Conservation (phyloP, 2,329 filamentous ascomycete genomes). For the Sclerotinia sclerotiorum region DNA sequence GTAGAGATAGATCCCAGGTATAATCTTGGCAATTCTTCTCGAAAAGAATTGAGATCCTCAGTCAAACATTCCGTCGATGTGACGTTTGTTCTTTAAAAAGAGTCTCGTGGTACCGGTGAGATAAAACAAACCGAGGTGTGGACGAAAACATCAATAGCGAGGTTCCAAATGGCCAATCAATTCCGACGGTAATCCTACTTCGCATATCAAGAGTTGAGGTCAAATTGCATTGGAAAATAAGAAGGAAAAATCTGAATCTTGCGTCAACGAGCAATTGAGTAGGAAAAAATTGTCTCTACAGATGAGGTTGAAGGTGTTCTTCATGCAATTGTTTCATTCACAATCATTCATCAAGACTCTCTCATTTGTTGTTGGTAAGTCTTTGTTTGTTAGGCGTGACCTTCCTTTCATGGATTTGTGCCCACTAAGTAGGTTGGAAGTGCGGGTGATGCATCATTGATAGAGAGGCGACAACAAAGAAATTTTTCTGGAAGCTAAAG, state of each 20-base stretch:
- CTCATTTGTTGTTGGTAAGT: not conserved
- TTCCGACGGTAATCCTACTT: not conserved
- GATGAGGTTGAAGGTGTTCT: not conserved
- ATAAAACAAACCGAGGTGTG: not conserved
- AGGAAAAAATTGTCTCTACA: not conserved
- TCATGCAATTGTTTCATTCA: not conserved
- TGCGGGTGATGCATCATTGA: not conserved
- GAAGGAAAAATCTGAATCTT: not conserved
- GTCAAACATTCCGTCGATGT: not conserved
- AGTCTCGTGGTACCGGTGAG: not conserved
- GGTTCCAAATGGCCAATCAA: not conserved
- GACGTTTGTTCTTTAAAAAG: not conserved
- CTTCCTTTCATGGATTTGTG: conserved; percentile 5
- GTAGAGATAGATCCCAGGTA: not conserved
- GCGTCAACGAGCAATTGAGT: not conserved
- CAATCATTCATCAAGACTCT: not conserved
- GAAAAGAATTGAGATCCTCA: not conserved
- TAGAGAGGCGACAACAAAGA: not conserved
- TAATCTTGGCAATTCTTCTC: not conserved
- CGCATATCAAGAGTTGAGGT: not conserved
- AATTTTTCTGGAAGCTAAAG: not conserved
- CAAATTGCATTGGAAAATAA: not conserved
- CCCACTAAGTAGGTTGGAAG: not conserved
- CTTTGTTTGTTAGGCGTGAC: conserved; percentile 10
- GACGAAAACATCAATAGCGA: not conserved